Conservation (phyloP, 306 rosid genomes). For the Luffa aegyptiaca region DNA sequence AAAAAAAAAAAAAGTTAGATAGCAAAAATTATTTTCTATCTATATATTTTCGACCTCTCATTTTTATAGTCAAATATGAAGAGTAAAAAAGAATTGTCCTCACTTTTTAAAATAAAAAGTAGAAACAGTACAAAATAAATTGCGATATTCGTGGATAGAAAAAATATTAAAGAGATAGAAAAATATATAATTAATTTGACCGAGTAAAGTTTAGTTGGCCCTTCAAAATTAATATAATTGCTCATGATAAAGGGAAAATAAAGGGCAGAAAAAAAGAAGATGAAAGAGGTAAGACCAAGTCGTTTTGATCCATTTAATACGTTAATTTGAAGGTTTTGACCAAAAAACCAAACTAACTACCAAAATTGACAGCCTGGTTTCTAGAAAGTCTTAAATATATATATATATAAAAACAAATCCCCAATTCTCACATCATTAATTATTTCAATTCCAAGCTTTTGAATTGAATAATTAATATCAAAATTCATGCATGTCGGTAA, state of each 20-base stretch:
- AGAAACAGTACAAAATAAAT: not conserved
- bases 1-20: too few species aligned
- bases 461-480: not conserved
- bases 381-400: not conserved
- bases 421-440: not conserved
- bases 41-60: too few species aligned
- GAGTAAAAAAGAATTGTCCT: too few species aligned
- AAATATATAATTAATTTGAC: not conserved
- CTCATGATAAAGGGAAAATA: not conserved
- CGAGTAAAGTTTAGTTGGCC: not conserved
- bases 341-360: not conserved
- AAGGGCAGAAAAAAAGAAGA: not conserved
- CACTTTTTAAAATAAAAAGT: too few species aligned
- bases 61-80: too few species aligned
- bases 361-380: not conserved
- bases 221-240: not conserved
- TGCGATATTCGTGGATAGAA: not conserved
- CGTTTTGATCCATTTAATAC: not conserved
- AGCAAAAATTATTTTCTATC: too few species aligned
- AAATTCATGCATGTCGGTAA: not conserved
- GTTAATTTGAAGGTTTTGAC: not conserved
- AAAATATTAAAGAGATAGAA: too few species aligned
- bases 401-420: not conserved
- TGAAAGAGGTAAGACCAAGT: not conserved
- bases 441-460: not conserved